Conservation (phyloP, 768 basidiomycete genomes). For the Kondoa malvinella region DNA sequence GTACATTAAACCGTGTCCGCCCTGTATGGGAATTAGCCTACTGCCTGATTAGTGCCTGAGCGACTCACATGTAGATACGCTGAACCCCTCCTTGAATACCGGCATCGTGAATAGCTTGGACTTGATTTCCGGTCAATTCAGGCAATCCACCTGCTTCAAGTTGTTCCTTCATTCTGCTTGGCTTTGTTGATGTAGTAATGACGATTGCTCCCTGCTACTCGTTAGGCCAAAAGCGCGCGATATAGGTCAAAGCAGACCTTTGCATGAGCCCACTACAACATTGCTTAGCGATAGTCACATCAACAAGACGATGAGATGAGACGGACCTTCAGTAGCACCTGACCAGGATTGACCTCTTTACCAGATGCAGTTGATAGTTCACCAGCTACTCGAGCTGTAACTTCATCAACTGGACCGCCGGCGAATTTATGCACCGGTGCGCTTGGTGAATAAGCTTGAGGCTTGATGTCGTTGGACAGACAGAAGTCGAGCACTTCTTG, state of each 20-base stretch:
- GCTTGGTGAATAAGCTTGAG: slow-evolving; percentile 13
- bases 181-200: slow-evolving; percentile 16
- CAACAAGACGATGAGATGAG: too few relatives aligned
- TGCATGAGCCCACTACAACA: slow-evolving; percentile 16
- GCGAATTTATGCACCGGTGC: background rate
- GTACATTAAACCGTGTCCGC: too few relatives aligned
- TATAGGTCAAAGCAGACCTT: background rate
- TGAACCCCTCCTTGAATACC: too few relatives aligned
- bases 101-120: slow-evolving; percentile 14
- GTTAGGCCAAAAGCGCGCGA: background rate
- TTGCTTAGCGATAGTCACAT: too few relatives aligned
- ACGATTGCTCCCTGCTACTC: slow-evolving; percentile 8
- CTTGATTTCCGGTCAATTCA: slow-evolving; percentile 7
- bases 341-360: slow-evolving; percentile 4
- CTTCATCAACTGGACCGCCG: slow-evolving; percentile 15
- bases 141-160: slow-evolving; percentile 6
- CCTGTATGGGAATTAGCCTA: too few relatives aligned
- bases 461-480: slow-evolving; percentile 14
- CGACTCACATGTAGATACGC: too few relatives aligned
- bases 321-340: slow-evolving; percentile 14
- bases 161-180: slow-evolving; percentile 15
- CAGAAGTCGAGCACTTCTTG: slow-evolving; percentile 12
- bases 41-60: too few relatives aligned
- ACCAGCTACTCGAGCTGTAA: slow-evolving; percentile 9
- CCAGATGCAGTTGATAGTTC: background rate